Percentiles rank a stretch among this genome's conserved stretches.
phyloP scores from a whole-genome alignment of 495 filamentous ascomycete species.

The Talaromyces wortmannii region DNA sequence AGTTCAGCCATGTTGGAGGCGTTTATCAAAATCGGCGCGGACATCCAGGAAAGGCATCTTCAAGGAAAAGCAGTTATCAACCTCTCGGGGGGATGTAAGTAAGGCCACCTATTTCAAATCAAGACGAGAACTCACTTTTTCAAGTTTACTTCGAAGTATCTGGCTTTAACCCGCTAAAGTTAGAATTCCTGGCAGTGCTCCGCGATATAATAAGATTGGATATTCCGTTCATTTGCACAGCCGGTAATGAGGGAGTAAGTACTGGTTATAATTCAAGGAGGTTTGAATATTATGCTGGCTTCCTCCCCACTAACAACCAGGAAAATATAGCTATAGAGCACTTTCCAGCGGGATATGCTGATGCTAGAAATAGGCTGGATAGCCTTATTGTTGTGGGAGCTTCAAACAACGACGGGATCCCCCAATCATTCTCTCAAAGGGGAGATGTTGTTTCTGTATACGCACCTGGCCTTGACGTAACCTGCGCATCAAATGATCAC shows the following conservation, averaged over 20 bases:
- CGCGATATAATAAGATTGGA: not conserved
- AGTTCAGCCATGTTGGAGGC: not conserved
- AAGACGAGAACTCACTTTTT: not conserved
- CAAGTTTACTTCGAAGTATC: not conserved
- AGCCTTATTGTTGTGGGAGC: not conserved
- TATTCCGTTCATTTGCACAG: not conserved
- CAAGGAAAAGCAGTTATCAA: not conserved
- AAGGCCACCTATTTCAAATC: not conserved
- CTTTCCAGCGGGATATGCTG: not conserved
- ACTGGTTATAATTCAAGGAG: not conserved
- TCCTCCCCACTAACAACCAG: no score
- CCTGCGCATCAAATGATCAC: not conserved
- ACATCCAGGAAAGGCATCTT: not conserved
- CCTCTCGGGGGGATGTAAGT: not conserved
- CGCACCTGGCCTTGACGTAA: not conserved
- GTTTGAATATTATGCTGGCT: not conserved
- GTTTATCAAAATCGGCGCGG: not conserved
- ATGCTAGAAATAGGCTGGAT: not conserved
- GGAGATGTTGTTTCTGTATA: not conserved
- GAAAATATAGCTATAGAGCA: not conserved
- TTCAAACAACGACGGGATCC: not conserved
- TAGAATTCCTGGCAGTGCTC: not conserved
- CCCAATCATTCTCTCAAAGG: not conserved
- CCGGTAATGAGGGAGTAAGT: not conserved
- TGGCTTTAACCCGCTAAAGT: not conserved